Conservation (phyloP, 1,284 basidiomycete genomes). For the Trichosporon sp. region DNA sequence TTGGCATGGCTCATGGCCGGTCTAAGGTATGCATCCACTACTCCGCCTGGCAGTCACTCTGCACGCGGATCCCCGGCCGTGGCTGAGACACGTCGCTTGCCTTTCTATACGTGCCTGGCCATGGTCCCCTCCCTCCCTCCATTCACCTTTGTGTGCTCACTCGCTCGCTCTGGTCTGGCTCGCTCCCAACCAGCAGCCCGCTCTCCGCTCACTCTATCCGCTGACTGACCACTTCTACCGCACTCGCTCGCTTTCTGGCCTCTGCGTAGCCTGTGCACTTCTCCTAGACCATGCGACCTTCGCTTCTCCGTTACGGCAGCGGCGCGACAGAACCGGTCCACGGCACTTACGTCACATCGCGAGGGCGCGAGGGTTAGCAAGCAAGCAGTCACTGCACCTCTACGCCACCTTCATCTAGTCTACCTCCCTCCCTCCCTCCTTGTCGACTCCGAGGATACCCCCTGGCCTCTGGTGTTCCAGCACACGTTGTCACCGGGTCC, state of each 20-base stretch:
- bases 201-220: not conserved
- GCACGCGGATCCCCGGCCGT: constrained; percentile 6
- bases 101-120: not conserved
- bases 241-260: too few species aligned
- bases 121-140: not conserved
- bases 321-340: constrained; percentile 6
- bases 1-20: not conserved
- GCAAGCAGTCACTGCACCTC: not conserved
- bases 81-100: constrained; percentile 18
- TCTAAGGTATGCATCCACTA: not conserved
- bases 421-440: too few species aligned
- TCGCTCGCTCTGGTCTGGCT: too few species aligned
- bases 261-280: too few species aligned
- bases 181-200: not conserved
- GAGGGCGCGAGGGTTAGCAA: constrained; percentile 3
- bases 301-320: constrained; percentile 8
- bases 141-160: not conserved
- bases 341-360: constrained; percentile 16
- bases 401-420: not conserved
- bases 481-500: not conserved
- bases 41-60: not conserved
- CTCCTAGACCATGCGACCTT: not conserved
- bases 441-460: not conserved
- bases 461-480: not conserved
- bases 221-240: too few species aligned